Evolutionary conservation across 345 rosid genomes (phyloP).

Genomic region (Chamaenerion angustifolium): DNA sequence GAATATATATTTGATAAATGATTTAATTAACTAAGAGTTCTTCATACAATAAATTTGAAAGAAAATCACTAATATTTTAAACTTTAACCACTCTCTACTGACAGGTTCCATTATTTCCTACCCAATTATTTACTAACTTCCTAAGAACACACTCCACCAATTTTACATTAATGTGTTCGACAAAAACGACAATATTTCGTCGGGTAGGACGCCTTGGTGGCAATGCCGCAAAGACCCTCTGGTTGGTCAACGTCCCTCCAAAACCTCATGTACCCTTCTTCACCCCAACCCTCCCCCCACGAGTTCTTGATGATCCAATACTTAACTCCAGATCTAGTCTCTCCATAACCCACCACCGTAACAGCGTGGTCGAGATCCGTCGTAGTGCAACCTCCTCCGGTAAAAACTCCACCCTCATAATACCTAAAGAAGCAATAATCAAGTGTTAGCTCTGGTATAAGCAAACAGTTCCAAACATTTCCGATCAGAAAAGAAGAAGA

Average conservation of each 20-base stretch:
- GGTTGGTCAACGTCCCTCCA: constrained; percentile 6
- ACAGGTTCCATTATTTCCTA: too few species aligned
- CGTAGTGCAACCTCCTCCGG: constrained; percentile 4
- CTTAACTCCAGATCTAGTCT: not conserved
- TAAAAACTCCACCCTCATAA: constrained; percentile 1
- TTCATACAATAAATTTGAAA: too few species aligned
- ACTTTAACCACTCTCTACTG: too few species aligned
- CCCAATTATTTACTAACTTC: too few species aligned
- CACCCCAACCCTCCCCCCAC: constrained; percentile 8
- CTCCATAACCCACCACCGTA: constrained; percentile 11
- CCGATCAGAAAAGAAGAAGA: not conserved
- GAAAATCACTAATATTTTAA: too few species aligned
- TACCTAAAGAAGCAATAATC: too few species aligned
- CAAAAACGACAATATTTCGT: not conserved
- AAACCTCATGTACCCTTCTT: not conserved
- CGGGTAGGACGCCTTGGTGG: constrained; percentile 9
- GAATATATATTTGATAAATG: too few species aligned
- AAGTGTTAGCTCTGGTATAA: too few species aligned
- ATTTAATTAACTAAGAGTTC: too few species aligned
- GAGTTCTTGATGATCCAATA: constrained; percentile 10
- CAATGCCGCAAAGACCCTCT: constrained; percentile 12
- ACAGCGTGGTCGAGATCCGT: constrained; percentile 7
- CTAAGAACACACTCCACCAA: too few species aligned
- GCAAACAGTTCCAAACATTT: too few species aligned
- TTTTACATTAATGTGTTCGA: too few species aligned